Base-by-base conservation (phyloP, 495 filamentous ascomycete species). In the Tetracladium marchalianum region DNA sequence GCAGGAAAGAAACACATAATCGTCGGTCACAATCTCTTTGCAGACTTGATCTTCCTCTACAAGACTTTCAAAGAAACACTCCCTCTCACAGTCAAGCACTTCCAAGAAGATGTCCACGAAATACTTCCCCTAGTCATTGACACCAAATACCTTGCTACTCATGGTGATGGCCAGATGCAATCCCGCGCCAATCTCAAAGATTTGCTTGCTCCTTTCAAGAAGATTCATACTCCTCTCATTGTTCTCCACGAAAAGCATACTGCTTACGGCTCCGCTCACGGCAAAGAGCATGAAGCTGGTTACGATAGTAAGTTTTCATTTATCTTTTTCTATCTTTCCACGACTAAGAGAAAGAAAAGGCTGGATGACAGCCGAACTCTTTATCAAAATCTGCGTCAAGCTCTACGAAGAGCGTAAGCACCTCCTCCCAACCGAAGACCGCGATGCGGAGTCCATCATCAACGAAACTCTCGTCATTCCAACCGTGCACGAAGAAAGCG, bases 11-110 rank as follows among this genome's bases (percentile, higher is more conserved):
- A 62, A 16, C 70, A 72, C 11, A 63, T 82, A 0, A 52, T 90
- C 7, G 73, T 90, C 9, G 84, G 85, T 0, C 85, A 95, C 60
- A 93, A 92, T 56, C 61, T 82, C 18, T 84, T 92, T 49, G 72
- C 70, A 4, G 87, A 93, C 58, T 58, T 93, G 16, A 68, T 81
- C 27, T 85, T 85, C 56, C 66, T 93, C 47, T 84, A 81, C 56
- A 58, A 66, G 19, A 77, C 72, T 46, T 92, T 90, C 58, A 65
- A 89, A 40, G 80, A 84, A 1, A 52, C 62, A 0, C 64, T 93
- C 8, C 87, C 85, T 4, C 62, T 70, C 11, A 72, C 62, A 5
- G 62, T 85, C 4, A 66, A 72, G 36, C 75, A 80, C 19, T 89
- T 89, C 55, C 66, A 77, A 33, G 35, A 56, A 2, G 75, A 77